A percentile compares a stretch with the other conserved stretches of the same genome.
Conservation (phyloP, 306 rosid species). For the Begonia fuchsioides region DNA sequence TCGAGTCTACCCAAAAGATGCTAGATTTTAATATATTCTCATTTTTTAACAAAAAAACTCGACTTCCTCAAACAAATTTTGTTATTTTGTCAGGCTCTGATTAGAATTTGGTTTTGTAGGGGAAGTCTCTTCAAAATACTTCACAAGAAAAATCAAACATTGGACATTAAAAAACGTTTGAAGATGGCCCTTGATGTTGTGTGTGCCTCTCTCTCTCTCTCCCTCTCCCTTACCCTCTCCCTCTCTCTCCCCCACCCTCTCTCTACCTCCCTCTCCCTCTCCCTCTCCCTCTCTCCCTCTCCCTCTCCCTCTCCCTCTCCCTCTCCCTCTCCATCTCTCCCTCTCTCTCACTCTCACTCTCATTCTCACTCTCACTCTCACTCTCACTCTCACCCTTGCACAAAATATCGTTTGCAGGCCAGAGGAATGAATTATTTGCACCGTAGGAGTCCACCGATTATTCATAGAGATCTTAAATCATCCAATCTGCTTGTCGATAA, state of each 20-base stretch:
- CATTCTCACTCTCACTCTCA: no score
- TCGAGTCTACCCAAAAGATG: neutral
- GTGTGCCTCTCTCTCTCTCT: conserved; percentile 20
- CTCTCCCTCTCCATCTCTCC: no score
- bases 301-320: no score
- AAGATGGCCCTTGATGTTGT: conserved; percentile 80
- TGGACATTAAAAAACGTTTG: conserved; percentile 47
- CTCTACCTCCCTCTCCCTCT: no score
- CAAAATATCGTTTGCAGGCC: conserved; percentile 25
- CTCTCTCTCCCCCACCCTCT: no score
- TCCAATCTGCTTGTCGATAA: conserved; percentile 63
- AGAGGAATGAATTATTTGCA: conserved; percentile 78
- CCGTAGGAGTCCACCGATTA: conserved; percentile 67
- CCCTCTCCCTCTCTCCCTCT: no score
- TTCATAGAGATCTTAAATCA: conserved; percentile 69
- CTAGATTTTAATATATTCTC: no score
- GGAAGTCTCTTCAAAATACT: conserved; percentile 70
- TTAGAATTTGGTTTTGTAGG: conserved; percentile 21
- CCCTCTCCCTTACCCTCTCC: no score
- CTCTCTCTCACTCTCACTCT: no score
- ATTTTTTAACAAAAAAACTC: no score
- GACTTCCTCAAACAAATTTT: no score
- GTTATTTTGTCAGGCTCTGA: no score
- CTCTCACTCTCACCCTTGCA: neutral
- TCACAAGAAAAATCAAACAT: conserved; percentile 44